Evolutionary conservation across 1,139 yeast species (phyloP), one percentile per base, ranked within the genome.

Genomic region (Yamadazyma diospyri): DNA sequence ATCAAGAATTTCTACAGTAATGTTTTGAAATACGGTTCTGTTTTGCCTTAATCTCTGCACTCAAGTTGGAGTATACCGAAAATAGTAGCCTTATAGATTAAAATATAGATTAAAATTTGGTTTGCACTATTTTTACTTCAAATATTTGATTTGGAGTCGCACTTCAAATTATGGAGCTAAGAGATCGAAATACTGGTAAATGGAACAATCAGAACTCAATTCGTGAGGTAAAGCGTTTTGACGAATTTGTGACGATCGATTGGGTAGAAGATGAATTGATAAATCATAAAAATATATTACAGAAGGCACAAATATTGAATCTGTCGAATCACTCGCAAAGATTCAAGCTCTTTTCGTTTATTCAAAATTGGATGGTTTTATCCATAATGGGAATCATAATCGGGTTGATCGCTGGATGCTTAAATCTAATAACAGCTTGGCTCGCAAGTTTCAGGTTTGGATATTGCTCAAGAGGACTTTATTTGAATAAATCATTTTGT

Each of bases 391-490:
- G 97, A 0, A 53, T 82, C 1, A 46, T 69, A 3, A 83, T 89
- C 34, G 98, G 98, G 2, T 48, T 75, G 3, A 80, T 88, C 32
- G 97, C 98, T 0, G 95, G 87, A 0, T 67, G 75, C 18, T 61
- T 92, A 37, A 88, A 86, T 47, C 75, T 89, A 20, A 70, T 87
- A 16, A 87, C 97, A 0, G 89, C 88, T 35, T 86, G 92, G 75
- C 61, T 92, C n/a, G 81, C 89, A 4, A 83, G 83, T 51, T 57
- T 88, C 41, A 76, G 87, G 42, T 62, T 75, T 2, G 98, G 98
- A 0, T 77, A 81, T 53, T 92, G 97, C 57, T 54, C 75, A 1
- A 59, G 70, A 15, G 78, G 80, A 23, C 76, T 88, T 53, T 79
- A 88, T 46, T 63, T 89, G 27, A 88, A 78, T 55, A 71, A 74